Base-by-base conservation (phyloP, 805 yeast genomes). In the Soucietia sequanensis region DNA sequence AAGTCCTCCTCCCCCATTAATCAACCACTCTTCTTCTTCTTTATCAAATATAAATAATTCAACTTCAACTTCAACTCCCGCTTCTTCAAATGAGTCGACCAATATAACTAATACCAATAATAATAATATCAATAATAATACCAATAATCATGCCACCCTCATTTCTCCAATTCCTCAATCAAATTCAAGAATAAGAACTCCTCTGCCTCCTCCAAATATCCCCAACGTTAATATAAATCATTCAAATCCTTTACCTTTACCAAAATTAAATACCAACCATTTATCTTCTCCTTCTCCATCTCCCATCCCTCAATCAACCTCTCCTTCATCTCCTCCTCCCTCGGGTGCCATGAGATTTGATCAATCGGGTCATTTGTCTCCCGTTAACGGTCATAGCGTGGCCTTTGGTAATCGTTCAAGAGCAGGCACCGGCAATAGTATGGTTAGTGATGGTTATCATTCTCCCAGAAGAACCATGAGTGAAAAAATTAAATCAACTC, bases 401-500 rank as follows among this genome's bases (percentile, higher is more conserved):
- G 11, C 24, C 12, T 22, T 17, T 4, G n/a, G 14, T 10, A 28
- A 10, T 19, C 25, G 25, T 8, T 29, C 15, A 17, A n/a, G 32
- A 25, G 14, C 33, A 2, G 22, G 22, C 14, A 16, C 31, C 14
- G 31, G 34, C 26, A 24, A 24, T 16, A 24, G 27, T 24, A 12
- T 24, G 9, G 12, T 24, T 16, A 24, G 27, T 16, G 27, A 24
- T 10, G 27, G 27, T 4, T n/a, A n/a, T n/a, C n/a, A n/a, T n/a
- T 24, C 27, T 9, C 27, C 27, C 13, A 25, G 13, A 37, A 42
- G 62, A 26, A 46, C 47, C 19, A 39, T 56, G n/a, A 54, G 58
- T 12, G 64, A 60, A 9, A 54, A 48, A 32, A 42, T 58, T n/a
- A 57, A 54, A 33, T 38, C 55, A 10, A 57, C 67, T 3, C 69